phyloP scores from a whole-genome alignment of 2,329 filamentous ascomycete species.

The Phialophora tarda region DNA sequence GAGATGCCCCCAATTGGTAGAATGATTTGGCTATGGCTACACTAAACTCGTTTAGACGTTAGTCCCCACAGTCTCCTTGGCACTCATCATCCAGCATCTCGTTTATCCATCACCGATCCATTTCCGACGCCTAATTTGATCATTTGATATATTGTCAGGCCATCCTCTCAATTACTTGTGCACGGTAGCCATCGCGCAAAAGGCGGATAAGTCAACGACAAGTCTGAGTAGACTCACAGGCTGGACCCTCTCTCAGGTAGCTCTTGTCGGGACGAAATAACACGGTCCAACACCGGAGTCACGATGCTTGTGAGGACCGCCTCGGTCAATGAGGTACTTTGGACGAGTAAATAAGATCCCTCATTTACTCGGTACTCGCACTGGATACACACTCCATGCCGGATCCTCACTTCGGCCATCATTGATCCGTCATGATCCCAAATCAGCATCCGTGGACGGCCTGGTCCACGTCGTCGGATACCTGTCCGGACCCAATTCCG shows the following conservation, averaged over 20 bases:
- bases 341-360: neutral
- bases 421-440: neutral
- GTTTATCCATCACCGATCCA: constrained; percentile 2
- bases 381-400: neutral
- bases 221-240: neutral
- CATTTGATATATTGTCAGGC: neutral
- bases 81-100: constrained; percentile 13
- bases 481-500: neutral
- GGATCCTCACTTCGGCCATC: neutral
- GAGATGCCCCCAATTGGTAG: constrained; percentile 7
- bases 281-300: neutral
- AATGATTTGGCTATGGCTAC: neutral
- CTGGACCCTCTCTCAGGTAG: neutral
- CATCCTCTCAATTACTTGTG: neutral
- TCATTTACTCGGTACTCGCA: neutral
- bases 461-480: neutral
- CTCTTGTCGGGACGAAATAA: neutral
- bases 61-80: constrained; percentile 1
- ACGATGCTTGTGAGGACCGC: neutral
- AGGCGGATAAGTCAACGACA: neutral
- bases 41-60: neutral
- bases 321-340: neutral
- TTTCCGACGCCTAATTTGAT: neutral
- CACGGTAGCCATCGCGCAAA: neutral
- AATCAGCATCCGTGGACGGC: neutral